phyloP scores from a whole-genome alignment of 116 monocot genomes.

The Trichopus zeylanicus region DNA sequence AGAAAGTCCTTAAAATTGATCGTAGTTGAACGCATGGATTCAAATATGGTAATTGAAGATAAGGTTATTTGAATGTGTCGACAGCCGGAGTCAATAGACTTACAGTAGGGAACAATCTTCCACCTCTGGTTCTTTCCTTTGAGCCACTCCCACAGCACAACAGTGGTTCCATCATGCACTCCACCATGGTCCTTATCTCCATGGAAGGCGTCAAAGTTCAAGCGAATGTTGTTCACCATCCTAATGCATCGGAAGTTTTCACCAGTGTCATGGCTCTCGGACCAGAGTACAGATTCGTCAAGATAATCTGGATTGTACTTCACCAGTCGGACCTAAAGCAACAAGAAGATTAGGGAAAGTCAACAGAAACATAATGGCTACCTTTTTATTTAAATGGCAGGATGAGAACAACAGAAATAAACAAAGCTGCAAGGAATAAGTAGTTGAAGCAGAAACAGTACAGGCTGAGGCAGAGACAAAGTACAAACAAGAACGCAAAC shows the following conservation, averaged over 20 bases:
- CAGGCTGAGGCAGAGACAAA: no score
- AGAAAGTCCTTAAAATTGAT: no score
- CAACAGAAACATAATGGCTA: no score
- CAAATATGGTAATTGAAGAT: not conserved
- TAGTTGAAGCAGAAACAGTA: no score
- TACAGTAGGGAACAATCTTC: constrained; percentile 21
- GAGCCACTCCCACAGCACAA: constrained; percentile 13
- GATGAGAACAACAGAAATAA: not conserved
- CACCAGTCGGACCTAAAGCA: constrained; percentile 9
- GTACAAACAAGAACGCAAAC: no score
- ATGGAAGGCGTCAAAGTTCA: constrained; percentile 16
- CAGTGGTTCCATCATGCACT: constrained; percentile 15
- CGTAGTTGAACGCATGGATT: not conserved
- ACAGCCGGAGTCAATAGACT: no score
- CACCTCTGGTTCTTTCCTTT: constrained; percentile 16
- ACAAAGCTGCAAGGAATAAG: no score
- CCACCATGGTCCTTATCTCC: constrained; percentile 16
- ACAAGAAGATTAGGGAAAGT: no score
- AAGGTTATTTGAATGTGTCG: no score
- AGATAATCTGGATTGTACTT: constrained; percentile 10
- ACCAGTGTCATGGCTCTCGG: constrained; percentile 11
- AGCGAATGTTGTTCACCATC: constrained; percentile 16
- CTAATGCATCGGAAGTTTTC: constrained; percentile 11
- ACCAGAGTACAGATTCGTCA: constrained; percentile 16
- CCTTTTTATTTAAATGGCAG: not conserved